These are phyloP conservation scores for Lineolata rhizophorae DNA, from an alignment of 495 filamentous ascomycete species.

Conservation along the genomic window DNA sequence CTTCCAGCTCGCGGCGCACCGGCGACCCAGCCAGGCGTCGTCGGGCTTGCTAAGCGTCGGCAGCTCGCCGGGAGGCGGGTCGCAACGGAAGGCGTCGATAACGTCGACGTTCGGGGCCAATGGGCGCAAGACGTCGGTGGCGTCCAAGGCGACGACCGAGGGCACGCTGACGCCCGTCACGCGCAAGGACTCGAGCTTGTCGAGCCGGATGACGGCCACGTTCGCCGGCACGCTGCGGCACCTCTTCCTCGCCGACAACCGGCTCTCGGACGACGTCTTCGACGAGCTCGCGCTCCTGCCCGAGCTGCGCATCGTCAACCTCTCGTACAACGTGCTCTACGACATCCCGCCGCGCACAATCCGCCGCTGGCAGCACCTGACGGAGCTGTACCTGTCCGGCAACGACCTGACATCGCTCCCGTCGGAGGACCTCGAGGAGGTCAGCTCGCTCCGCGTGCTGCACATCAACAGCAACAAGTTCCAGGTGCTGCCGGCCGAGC, in stretches of 20 bases:
- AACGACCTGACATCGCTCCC: constrained; percentile 83
- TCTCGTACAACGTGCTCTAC: constrained; percentile 85
- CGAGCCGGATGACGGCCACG: constrained; percentile 50
- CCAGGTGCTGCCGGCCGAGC: constrained; percentile 83
- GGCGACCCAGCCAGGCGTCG: constrained; percentile 70
- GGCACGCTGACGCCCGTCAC: constrained; percentile 33
- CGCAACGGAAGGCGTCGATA: constrained; percentile 57
- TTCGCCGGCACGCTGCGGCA: constrained; percentile 69
- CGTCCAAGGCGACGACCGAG: constrained; percentile 42
- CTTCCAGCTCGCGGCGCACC: constrained; percentile 25
- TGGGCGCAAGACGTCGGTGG: constrained; percentile 62
- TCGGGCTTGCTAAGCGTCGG: constrained; percentile 58
- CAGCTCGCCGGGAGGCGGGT: constrained; percentile 36
- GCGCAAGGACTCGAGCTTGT: constrained; percentile 76
- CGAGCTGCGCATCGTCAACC: constrained; percentile 72
- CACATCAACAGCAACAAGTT: constrained; percentile 97
- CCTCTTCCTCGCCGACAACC: constrained; percentile 80
- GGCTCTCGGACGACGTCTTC: constrained; percentile 81
- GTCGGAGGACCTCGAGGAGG: constrained; percentile 83
- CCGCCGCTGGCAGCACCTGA: constrained; percentile 64
- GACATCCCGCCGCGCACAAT: constrained; percentile 80
- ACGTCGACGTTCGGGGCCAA: constrained; percentile 55
- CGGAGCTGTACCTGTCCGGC: constrained; percentile 85
- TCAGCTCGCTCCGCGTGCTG: constrained; percentile 62
- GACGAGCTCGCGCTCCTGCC: constrained; percentile 66